phyloP scores from a whole-genome alignment of 768 basidiomycete genomes.

The Filobasidium floriforme region DNA sequence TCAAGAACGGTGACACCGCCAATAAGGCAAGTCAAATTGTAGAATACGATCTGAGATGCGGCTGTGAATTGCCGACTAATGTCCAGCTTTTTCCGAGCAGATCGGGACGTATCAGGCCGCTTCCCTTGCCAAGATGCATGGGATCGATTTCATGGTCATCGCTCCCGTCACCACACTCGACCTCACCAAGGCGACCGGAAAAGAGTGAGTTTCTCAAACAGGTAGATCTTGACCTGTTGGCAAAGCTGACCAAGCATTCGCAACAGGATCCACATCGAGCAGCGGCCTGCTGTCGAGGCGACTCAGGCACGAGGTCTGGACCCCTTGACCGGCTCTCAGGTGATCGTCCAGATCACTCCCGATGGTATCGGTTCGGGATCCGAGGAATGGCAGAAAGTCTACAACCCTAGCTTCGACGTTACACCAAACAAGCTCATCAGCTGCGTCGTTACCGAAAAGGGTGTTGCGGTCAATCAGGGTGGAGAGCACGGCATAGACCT shows the following conservation, averaged over 20 bases:
- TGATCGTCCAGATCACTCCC: conserved; percentile 78
- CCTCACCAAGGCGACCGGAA: conserved; percentile 64
- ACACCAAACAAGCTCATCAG: conserved; percentile 88
- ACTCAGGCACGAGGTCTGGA: conserved; percentile 76
- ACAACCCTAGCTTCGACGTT: conserved; percentile 95
- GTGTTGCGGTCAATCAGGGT: conserved; percentile 67
- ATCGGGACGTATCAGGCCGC: conserved; percentile 97
- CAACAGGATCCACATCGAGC: conserved; percentile 81
- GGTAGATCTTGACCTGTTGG: not conserved
- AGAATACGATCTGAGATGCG: not conserved
- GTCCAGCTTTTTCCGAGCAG: conserved; percentile 31
- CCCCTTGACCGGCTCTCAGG: conserved; percentile 53
- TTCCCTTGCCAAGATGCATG: conserved; percentile 71
- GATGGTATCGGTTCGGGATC: conserved; percentile 43
- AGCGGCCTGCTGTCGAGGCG: conserved; percentile 78
- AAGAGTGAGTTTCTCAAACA: conserved; percentile 49
- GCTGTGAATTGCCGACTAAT: not conserved
- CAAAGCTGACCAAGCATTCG: no score
- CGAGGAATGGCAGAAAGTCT: conserved; percentile 47
- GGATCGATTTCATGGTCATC: conserved; percentile 84
- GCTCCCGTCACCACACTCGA: conserved; percentile 91
- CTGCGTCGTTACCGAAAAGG: conserved; percentile 79
- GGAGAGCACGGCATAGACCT: conserved; percentile 61
- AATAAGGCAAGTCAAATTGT: conserved; percentile 60
- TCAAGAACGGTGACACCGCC: conserved; percentile 89